Evolutionary conservation across 2,329 filamentous ascomycete genomes (phyloP), one percentile per base, ranked within the genome.

Genomic region (Chaetomiaceae sp.): DNA sequence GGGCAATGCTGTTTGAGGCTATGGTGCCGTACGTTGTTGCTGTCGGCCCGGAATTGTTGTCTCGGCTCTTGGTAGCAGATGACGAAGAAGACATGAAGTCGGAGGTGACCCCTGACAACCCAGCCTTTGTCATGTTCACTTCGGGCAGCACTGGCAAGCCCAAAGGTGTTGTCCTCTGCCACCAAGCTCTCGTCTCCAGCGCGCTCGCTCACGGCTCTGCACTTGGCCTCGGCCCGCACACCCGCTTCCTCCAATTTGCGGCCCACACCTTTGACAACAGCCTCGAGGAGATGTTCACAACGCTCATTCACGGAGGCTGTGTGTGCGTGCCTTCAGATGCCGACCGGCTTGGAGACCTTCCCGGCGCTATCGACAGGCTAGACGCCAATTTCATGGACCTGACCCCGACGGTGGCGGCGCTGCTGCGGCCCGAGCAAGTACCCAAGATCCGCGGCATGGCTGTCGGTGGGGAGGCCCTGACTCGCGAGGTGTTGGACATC

Each of bases 111-210:
- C 56, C 56, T 3, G 44, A 51, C 9, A 44, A 55, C 42, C 19
- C 55, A 2, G 50, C 57, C 12, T 66, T 62, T 17, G 71, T 77
- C 55, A 74, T 78, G 60, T 78, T 77, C 58, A 78, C 76, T n/a
- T 78, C 75, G 3, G 76, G 76, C 14, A 78, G 73, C 33, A 79
- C 76, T 0, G 76, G 76, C 7, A 64, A 66, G 34, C 76, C 75
- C 4, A 79, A 79, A 63, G 76, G 76, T 16, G 73, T 77, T n/a
- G 66, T 77, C 12, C 57, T 66, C 35, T 53, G 56, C 43, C 65
- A 67, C 44, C 35, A 55, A 19, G 56, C 59, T 3, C 45, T 65
- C 6, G 55, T 57, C 16, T 61, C 63, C 1, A 61, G 61, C 30
- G 42, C 44, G 2, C 49, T 54, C 4, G 54, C 55, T 3, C 55